Evolutionary conservation across 805 yeast genomes (phyloP), one percentile per base, ranked within the genome.

Genomic region (Saturnispora dispora): DNA sequence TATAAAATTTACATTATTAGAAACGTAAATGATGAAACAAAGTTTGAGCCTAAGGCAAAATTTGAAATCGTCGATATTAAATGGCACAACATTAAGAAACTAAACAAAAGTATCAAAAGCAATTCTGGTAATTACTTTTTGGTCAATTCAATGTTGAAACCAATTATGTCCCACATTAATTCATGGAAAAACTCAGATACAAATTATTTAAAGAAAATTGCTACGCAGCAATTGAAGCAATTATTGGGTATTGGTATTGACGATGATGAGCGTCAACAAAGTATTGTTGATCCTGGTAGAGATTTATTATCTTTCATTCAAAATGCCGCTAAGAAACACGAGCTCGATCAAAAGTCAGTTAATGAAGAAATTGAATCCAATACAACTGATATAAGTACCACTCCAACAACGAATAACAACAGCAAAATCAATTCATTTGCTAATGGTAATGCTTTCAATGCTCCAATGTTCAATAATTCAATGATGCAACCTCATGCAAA

Each of bases 41-140:
- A 67, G n/a, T 93, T 93, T 61, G 77, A 73, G 55, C 97, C 99
- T 1, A 71, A 76, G 53, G 96, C 88, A 2, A 78, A 96, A 61
- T 86, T 86, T 64, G 99, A 93, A 69, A 95, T 93, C 57, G 78
- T 83, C 44, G 78, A 79, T 51, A 87, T 91, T 47, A 76, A 83
- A 66, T 91, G 97, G 98, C 70, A 72, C 56, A 83, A 81, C 58
- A 70, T 85, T 55, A 81, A 71, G 52, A 65, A 66, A 42, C 61
- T 76, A 32, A 56, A 64, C 2, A 71, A 70, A 39, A 61, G 66
- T 17, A 64, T 68, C 52, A 65, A 65, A 45, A 59, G 66, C 7
- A 59, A 60, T 30, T 50, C 54, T 20, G 54, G 56, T 27, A 61
- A 66, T 27, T 76, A 63, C 54, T 79, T 74, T 58, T 65, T 80